Evolutionary conservation across 495 filamentous ascomycete genomes (phyloP), one percentile per base, ranked within the genome.

Genomic region (Penicillium flavigenum): DNA sequence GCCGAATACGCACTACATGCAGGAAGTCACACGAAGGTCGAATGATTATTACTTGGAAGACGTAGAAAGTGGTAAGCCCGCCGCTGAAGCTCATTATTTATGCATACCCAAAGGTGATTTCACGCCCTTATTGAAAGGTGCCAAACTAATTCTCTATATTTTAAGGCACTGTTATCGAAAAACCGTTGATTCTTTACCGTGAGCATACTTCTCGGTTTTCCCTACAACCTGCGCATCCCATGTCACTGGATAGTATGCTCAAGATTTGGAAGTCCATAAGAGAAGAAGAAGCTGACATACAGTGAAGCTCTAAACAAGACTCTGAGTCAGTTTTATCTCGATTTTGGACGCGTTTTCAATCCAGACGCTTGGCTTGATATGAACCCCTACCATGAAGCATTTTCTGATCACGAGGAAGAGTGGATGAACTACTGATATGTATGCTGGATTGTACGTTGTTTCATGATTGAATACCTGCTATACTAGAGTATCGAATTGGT

Each of bases 151-250:
- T 46, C 17, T 26, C 29, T 19, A 36, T 46, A 24, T 2, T 36
- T 8, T 22, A 32, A 56, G 44, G 53, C 29, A 56, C 53, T 8
- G 0, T n/a, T 39, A 56, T 48, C 48, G 32, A 44, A 20, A 48
- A 56, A 31, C 47, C 53, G 46, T 41, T 56, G 44, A 42, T 39
- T 31, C 44, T 56, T 56, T 56, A 29, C 22, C 53, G 44, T 56
- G 53, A 56, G 27, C 43, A 17, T 14, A n/a, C 26, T 47, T 34
- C 53, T 48, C 29, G 42, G 44, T 56, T 56, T 12, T 39, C 29
- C 20, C 43, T 56, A 11, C 53, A 48, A 42, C 53, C 53, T 42
- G 43, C 19, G 53, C 53, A 56, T 47, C 44, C 43, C 29, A 56
- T 56, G 29, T 48, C 32, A 24, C 24, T 56, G 4, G 53, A 56